Evolutionary conservation across 2,329 filamentous ascomycete genomes (phyloP).

Genomic region (Nemania sp.): DNA sequence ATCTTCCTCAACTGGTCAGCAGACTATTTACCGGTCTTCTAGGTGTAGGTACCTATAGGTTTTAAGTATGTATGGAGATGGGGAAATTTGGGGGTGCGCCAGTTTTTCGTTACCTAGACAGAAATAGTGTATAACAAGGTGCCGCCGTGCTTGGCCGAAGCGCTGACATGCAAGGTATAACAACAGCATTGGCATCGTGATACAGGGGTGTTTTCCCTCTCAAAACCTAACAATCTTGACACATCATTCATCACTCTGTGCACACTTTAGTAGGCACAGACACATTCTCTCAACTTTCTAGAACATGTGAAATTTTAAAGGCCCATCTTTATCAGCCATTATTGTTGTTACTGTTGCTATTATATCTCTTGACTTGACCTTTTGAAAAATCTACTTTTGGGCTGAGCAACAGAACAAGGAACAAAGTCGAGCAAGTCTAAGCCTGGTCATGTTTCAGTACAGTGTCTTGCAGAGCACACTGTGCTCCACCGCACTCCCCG

Average conservation of each 20-base stretch:
- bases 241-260: slow-evolving; percentile 16
- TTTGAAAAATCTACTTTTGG: neutral
- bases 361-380: slow-evolving; percentile 1
- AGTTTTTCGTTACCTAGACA: slow-evolving; percentile 11
- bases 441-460: slow-evolving; percentile 29
- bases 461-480: slow-evolving; percentile 14
- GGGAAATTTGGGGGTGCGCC: slow-evolving; percentile 3
- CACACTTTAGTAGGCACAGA: neutral
- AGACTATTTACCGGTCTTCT: neutral
- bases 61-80: slow-evolving; percentile 12
- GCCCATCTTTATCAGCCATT: neutral
- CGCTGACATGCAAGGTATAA: slow-evolving; percentile 17
- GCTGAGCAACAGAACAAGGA: slow-evolving; percentile 22
- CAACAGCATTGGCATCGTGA: slow-evolving; percentile 14
- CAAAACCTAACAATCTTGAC: slow-evolving; percentile 18
- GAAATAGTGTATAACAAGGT: slow-evolving; percentile 18
- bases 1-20: neutral
- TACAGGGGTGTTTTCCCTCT: slow-evolving; percentile 18
- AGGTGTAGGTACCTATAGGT: neutral
- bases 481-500: slow-evolving; percentile 20
- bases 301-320: neutral
- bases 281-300: neutral
- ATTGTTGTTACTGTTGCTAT: neutral
- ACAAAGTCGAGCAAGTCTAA: slow-evolving; percentile 14
- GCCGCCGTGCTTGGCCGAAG: slow-evolving; percentile 20